Percentiles rank a stretch among this genome's conserved stretches.
Conservation (phyloP, 139 green algal species). For the Trebouxia sp. region DNA sequence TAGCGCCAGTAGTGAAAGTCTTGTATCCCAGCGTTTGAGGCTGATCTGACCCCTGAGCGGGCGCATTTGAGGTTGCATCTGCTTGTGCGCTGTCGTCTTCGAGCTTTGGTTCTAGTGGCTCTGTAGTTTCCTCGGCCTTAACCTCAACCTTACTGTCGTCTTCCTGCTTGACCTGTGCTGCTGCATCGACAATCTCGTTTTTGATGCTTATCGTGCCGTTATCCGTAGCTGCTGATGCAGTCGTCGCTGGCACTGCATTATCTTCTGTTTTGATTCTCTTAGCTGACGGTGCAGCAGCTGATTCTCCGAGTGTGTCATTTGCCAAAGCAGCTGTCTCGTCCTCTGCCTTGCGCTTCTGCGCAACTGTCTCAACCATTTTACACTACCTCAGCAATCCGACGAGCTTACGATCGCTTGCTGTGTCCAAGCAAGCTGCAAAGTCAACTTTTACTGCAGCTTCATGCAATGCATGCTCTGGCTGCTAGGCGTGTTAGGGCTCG, state of each 20-base stretch:
- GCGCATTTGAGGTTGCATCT: not conserved
- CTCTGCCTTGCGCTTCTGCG: slow-evolving; percentile 9
- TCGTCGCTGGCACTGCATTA: not conserved
- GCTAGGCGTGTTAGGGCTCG: slow-evolving; percentile 10
- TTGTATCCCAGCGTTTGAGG: slow-evolving; percentile 64
- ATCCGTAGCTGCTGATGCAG: not conserved
- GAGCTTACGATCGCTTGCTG: too few species aligned
- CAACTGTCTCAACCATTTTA: not conserved
- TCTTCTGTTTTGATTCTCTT: not conserved
- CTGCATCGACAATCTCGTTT: not conserved
- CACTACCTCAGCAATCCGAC: not conserved
- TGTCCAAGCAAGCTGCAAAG: too few species aligned
- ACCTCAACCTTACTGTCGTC: not conserved
- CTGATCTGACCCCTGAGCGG: not conserved
- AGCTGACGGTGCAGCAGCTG: not conserved
- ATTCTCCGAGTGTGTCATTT: not conserved
- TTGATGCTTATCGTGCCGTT: not conserved
- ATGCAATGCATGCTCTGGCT: not conserved
- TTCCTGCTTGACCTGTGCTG: not conserved
- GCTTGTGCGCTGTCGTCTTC: not conserved
- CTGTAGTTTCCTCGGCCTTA: too few species aligned
- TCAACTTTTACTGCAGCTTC: too few species aligned
- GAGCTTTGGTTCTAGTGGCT: not conserved
- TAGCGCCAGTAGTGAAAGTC: slow-evolving; percentile 48
- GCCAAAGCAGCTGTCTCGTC: slow-evolving; percentile 8